phyloP scores from a whole-genome alignment of 139 green algal species.

The Raphidocelis subcapitata region DNA sequence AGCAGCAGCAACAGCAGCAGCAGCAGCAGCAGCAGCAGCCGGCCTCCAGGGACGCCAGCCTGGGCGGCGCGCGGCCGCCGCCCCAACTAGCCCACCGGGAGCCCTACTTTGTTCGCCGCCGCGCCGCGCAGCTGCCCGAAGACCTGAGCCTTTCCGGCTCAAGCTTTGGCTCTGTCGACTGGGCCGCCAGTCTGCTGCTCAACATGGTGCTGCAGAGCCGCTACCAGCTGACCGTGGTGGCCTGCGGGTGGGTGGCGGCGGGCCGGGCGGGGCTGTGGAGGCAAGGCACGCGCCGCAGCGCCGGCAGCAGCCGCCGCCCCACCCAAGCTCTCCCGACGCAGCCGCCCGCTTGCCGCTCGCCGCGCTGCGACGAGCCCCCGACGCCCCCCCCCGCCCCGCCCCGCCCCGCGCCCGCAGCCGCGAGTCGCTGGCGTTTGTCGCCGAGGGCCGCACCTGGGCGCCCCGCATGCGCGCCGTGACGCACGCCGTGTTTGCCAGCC shows the following conservation, averaged over 20 bases:
- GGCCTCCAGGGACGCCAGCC: not conserved
- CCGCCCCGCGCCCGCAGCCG: slow-evolving; percentile 17
- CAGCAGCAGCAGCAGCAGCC: not conserved
- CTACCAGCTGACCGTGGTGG: slow-evolving; percentile 59
- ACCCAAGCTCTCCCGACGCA: too few relatives aligned
- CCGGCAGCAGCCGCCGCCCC: too few relatives aligned
- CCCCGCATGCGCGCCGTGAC: slow-evolving; percentile 24
- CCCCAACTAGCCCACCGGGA: not conserved
- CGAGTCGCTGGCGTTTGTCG: slow-evolving; percentile 21
- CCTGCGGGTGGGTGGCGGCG: slow-evolving; percentile 32
- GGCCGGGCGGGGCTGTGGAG: too few relatives aligned
- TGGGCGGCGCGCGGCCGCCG: not conserved
- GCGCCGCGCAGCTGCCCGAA: slow-evolving; percentile 28
- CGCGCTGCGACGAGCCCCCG: not conserved
- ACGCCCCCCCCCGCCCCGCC: not conserved
- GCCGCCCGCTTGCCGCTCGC: not conserved
- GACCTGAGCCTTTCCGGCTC: slow-evolving; percentile 39
- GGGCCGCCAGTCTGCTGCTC: slow-evolving; percentile 52
- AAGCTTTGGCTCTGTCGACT: slow-evolving; percentile 46
- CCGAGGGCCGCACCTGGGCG: slow-evolving; percentile 19
- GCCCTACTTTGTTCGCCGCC: slow-evolving; percentile 24
- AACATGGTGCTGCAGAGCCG: slow-evolving; percentile 71
- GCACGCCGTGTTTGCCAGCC: slow-evolving; percentile 51
- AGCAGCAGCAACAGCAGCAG: not conserved
- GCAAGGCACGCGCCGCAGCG: too few relatives aligned